Percentiles rank a stretch among this genome's conserved stretches.
phyloP scores from a whole-genome alignment of 345 rosid genomes.

The Carallia pectinifolia region DNA sequence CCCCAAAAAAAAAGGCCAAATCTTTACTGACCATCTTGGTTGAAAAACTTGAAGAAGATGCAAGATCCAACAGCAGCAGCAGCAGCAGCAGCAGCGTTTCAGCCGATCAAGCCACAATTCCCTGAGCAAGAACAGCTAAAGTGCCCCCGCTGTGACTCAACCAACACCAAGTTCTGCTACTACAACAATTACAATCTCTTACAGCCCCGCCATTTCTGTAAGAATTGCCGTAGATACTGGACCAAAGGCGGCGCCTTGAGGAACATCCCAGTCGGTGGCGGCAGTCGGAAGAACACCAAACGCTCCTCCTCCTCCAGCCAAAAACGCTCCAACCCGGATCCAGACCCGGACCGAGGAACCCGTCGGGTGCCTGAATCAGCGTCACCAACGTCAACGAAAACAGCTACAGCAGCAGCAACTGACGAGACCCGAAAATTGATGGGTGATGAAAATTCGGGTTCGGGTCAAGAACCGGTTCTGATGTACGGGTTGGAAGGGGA shows the following conservation, averaged over 20 bases:
- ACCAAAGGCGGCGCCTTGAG: conserved; percentile 92
- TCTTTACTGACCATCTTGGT: not conserved
- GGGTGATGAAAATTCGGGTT: conserved; percentile 18
- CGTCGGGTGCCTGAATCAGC: conserved; percentile 20
- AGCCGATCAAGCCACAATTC: conserved; percentile 44
- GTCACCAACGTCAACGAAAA: conserved; percentile 5
- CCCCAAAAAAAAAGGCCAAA: not conserved
- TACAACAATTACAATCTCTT: conserved; percentile 91
- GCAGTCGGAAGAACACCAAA: conserved; percentile 61
- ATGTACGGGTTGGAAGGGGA: conserved; percentile 44
- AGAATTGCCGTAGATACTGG: conserved; percentile 90
- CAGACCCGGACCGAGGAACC: conserved; percentile 23
- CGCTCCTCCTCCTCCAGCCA: conserved; percentile 36
- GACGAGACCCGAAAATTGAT: not conserved
- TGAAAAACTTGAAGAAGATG: conserved; percentile 29
- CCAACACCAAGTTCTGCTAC: conserved; percentile 93
- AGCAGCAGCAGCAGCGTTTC: conserved; percentile 35
- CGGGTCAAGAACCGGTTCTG: conserved; percentile 40
- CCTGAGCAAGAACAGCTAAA: conserved; percentile 81
- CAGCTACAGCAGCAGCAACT: not conserved
- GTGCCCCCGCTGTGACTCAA: conserved; percentile 72
- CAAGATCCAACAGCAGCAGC: conserved; percentile 49
- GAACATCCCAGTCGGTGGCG: conserved; percentile 92
- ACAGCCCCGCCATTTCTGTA: conserved; percentile 87
- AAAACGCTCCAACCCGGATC: conserved; percentile 32